Base-by-base conservation (phyloP, 257 asterid genomes). In the Gardenia jasminoides region DNA sequence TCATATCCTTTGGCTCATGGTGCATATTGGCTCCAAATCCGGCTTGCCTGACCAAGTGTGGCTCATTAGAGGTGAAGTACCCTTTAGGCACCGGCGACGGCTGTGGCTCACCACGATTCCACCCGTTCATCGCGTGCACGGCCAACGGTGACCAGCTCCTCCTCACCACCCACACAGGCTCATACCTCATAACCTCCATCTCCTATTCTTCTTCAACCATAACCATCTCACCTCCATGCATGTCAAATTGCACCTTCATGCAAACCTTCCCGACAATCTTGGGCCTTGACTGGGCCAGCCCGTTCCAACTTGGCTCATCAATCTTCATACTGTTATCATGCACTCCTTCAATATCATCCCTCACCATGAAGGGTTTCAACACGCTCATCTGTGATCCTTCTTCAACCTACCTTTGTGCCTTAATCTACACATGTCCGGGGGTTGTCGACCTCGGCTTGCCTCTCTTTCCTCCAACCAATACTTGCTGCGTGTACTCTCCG, bases 221-320 rank as follows among this genome's bases (percentile, higher is more conserved):
- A 75, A 61, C 79, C 47, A 75, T 75, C 22, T 59, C 61, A 9
- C 71, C 70, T 59, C 79, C 79, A 59, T 2, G 7, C 71, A 62
- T 75, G 71, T 75, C 79, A 33, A 75, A 61, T 24, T 75, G 71
- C 71, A 26, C 79, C 41, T 36, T 15, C 71, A 75, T 41, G 71
- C 71, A 61, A 43, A n/a, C 70, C 2, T 61, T 46, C 0, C 41
- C 30, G 0, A n/a, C 66, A 0, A 62, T 61, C 0, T 26, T 76
- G 44, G 79, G 62, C 72, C 46, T 76, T 1, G 71, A 76, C n/a
- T 76, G 79, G 79, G 6, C 61, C 61, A 76, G 79, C 71, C 79
- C 79, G n/a, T 61, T 76, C 43, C 72, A 61, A 24, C 46, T 62
- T 13, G 59, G 72, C 44, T 52, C 58, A 41, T 62, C 72, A 76